Evolutionary conservation across 495 filamentous ascomycete genomes (phyloP), one percentile per base, ranked within the genome.

Genomic region (Aspergillus kassunensis): DNA sequence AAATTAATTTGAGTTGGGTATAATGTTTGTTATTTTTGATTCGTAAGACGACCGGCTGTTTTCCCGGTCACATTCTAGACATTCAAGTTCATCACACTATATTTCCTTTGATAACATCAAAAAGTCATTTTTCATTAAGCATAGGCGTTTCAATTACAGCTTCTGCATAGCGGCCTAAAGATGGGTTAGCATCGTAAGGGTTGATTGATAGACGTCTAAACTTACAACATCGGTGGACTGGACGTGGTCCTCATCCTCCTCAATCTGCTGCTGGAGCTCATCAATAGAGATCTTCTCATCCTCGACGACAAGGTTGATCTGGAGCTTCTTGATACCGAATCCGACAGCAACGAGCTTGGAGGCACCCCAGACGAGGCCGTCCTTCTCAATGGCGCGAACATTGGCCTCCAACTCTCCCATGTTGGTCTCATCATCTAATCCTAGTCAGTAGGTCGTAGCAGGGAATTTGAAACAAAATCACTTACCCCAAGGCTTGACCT

Each of bases 261-360:
- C 85, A 65, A 97, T 95, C 74, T 88, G 62, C 56, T 82, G 79
- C 80, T 97, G 85, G 63, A 98, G 83, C 43, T 97, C 92, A 50
- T 89, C 84, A 53, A 87, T 69, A 49, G 89, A 91, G 65, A 98
- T 69, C 80, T 97, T 97, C 49, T 97, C 93, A 67, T 98, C 93
- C 79, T 97, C 93, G 57, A 97, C 79, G 58, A 97, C 91, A 55
- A 97, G 69, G 83, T 88, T 97, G 81, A 98, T 95, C 82, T 97
- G 95, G 55, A 98, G 83, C 84, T 97, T 97, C 86, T 93, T 96
- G 80, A 98, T 95, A 76, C 95, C 95, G 81, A 91, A 98, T 65
- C 90, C 84, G 55, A 97, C 86, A 48, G 91, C 68, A 34, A 95
- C 87, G 53, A 96, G 75, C 79, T 92, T 91, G 67, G 87, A 91